Evolutionary conservation across 352 stramenopile genomes (phyloP), one percentile per base, ranked within the genome.

Genomic region (Pythium myriotylum): DNA sequence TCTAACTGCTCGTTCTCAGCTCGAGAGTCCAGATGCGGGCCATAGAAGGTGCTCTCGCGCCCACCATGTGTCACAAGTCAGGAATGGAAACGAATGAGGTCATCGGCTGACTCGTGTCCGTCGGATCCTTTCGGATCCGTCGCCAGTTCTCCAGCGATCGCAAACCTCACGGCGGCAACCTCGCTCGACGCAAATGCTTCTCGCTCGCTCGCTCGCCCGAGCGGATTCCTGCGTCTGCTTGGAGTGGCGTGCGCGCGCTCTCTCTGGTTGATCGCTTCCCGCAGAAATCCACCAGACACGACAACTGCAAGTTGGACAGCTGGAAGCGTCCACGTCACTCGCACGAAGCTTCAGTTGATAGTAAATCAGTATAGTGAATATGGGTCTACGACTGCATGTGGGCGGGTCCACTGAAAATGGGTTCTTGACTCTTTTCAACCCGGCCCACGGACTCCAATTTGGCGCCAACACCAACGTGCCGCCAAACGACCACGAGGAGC

Each of bases 21-120:
- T 43, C 37, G 13, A 35, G 37, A 43, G 37, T 43, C 37, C 37
- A 43, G 37, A 43, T 43, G 37, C 7, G 13, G 37, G 4, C 17
- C 37, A 43, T 43, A 43, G 37, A 43, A 20, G 13, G 37, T 17
- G 3, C 37, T 17, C 7, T 19, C 13, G 4, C 37, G 37, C 17
- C 37, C 37, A 43, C 37, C 37, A 43, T 43, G 7, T 43, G 37
- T 43, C 37, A 43, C 37, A 14, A 43, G 48, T 55, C 32, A 32
- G 29, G 48, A 55, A 55, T 55, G 48, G 48, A 55, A 55, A 55
- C 32, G 48, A 55, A 55, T 32, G 22, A 23, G 48, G 37, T 24
- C n/a, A 27, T 51, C 45, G 41, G n/a, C n/a, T n/a, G n/a, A n/a
- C n/a, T n/a, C n/a, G n/a, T n/a, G n/a, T n/a, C n/a, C n/a, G n/a